Evolutionary conservation across 2,329 filamentous ascomycete genomes (phyloP).

Genomic region (Clarireedia paspali): DNA sequence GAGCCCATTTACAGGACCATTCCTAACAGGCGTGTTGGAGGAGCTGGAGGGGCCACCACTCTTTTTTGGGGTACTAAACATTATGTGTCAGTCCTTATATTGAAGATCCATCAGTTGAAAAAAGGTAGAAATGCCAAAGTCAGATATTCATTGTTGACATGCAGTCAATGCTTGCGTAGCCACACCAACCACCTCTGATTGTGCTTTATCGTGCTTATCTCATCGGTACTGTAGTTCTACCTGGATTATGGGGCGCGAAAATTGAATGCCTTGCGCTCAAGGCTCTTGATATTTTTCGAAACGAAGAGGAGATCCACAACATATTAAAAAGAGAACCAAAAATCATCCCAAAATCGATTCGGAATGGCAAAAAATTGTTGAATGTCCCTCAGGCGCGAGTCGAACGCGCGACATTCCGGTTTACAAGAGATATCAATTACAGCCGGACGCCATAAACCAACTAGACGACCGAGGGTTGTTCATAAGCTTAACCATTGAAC

Average conservation of each 20-base stretch:
- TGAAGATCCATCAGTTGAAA: not conserved
- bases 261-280: too few relatives aligned
- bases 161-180: too few relatives aligned
- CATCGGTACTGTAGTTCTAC: too few relatives aligned
- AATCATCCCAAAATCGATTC: not conserved
- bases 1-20: constrained; percentile 9
- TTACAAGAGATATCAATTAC: constrained; percentile 10
- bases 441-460: constrained; percentile 17
- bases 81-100: not conserved
- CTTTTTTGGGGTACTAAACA: constrained; percentile 7
- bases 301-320: too few relatives aligned
- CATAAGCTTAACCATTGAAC: not conserved
- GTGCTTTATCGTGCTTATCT: too few relatives aligned
- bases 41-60: not conserved
- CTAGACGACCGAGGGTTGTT: constrained; percentile 14
- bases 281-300: too few relatives aligned
- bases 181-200: too few relatives aligned
- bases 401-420: constrained; percentile 17
- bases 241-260: too few relatives aligned
- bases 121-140: too few relatives aligned
- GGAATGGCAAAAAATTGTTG: not conserved
- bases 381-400: constrained; percentile 15
- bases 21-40: not conserved
- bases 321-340: too few relatives aligned
- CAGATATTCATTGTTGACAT: too few relatives aligned